phyloP scores from a whole-genome alignment of 2,329 filamentous ascomycete species.

The Cladosporium colombiae region DNA sequence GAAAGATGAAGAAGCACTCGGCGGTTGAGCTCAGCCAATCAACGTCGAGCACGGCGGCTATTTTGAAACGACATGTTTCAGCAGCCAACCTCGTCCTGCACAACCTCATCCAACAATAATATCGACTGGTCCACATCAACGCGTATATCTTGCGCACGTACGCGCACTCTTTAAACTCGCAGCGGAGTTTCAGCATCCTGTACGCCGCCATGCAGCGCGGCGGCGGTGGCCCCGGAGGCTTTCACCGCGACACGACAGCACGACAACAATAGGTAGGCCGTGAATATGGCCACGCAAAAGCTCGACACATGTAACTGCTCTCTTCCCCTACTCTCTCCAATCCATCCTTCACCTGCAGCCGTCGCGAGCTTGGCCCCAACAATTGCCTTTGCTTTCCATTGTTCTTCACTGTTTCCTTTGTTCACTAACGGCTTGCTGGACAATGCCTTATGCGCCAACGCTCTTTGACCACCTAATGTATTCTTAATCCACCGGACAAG shows the following conservation, averaged over 20 bases:
- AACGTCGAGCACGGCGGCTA: neutral
- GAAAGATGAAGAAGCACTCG: slow-evolving; percentile 8
- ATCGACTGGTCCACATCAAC: neutral
- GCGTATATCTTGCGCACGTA: neutral
- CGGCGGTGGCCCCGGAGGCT: neutral
- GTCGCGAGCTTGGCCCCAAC: neutral
- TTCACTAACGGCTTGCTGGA: slow-evolving; percentile 21
- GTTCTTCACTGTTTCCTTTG: slow-evolving; percentile 19
- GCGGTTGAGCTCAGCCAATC: slow-evolving; percentile 16
- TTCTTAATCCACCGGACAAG: neutral
- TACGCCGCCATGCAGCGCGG: neutral
- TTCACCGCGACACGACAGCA: slow-evolving; percentile 3
- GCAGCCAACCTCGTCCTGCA: neutral
- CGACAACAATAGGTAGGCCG: slow-evolving; percentile 10
- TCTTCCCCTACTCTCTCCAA: neutral
- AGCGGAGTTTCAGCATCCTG: neutral
- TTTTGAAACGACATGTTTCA: neutral
- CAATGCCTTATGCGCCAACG: slow-evolving; percentile 18
- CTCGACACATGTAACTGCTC: neutral
- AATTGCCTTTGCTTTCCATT: slow-evolving; percentile 11
- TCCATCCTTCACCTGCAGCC: neutral
- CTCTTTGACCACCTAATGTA: slow-evolving; percentile 17
- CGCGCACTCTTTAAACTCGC: neutral
- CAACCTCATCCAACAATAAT: neutral
- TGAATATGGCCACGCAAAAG: slow-evolving; percentile 7